Conservation (phyloP, 495 filamentous ascomycete genomes). For the Penicillium verhagenii region DNA sequence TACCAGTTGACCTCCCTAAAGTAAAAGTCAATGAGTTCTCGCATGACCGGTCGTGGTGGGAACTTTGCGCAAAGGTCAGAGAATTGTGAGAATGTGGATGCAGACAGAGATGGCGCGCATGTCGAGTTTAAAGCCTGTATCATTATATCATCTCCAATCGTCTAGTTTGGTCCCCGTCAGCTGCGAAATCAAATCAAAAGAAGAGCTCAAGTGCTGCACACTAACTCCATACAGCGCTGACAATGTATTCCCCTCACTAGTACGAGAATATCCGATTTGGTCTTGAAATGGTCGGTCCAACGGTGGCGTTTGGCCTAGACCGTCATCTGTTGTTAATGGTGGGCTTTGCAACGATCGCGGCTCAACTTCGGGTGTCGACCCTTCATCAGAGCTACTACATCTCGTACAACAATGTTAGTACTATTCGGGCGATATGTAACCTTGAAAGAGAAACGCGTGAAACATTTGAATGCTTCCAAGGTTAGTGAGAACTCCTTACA, state of each 20-base stretch:
- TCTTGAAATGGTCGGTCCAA: not conserved
- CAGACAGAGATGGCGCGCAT: not conserved
- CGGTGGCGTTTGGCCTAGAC: not conserved
- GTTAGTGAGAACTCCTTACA: not conserved
- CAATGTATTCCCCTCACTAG: not conserved
- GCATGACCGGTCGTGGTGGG: not conserved
- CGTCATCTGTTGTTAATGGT: not conserved
- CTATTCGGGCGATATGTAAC: too few relatives aligned
- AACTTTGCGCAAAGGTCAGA: too few relatives aligned
- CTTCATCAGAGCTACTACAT: not conserved
- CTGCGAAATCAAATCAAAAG: not conserved
- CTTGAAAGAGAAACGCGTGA: too few relatives aligned
- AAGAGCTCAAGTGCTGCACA: not conserved
- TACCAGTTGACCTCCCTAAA: not conserved
- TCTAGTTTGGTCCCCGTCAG: not conserved
- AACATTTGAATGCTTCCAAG: not conserved
- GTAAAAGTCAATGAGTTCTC: not conserved
- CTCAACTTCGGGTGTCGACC: not conserved
- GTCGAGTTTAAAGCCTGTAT: not conserved
- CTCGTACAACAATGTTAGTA: too few relatives aligned
- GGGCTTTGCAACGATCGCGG: not conserved
- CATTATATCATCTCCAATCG: not conserved
- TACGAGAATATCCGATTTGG: not conserved
- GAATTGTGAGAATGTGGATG: too few relatives aligned
- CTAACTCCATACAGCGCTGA: not conserved